Conservation (phyloP, 2,329 filamentous ascomycete genomes). For the Coleophoma eucalyptorum region DNA sequence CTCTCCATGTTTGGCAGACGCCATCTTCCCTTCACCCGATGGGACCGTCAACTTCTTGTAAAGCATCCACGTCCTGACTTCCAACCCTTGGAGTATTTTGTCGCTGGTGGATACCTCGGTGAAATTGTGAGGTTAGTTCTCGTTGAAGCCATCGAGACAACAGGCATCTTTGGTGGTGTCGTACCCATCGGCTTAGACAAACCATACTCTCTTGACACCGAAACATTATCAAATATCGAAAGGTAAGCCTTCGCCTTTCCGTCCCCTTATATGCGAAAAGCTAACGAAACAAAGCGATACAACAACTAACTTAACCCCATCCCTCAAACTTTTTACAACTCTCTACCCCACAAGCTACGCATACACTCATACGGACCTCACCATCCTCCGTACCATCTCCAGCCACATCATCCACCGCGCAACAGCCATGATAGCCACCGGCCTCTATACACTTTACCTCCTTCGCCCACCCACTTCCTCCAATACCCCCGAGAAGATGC, state of each 20-base stretch:
- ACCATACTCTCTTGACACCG: constrained; percentile 57
- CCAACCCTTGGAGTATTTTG: constrained; percentile 58
- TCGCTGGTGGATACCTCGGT: constrained; percentile 64
- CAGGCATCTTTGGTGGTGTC: constrained; percentile 51
- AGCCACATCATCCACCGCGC: constrained; percentile 54
- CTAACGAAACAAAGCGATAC: constrained; percentile 34
- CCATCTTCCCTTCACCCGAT: constrained; percentile 56
- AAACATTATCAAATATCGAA: constrained; percentile 50
- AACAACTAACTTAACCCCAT: constrained; percentile 30
- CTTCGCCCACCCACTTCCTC: constrained; percentile 45
- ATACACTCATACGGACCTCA: constrained; percentile 43
- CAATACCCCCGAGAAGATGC: constrained; percentile 39
- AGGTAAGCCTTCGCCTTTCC: constrained; percentile 36
- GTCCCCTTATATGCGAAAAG: background rate
- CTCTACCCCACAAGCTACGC: constrained; percentile 44
- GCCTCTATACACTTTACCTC: constrained; percentile 56
- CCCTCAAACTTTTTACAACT: constrained; percentile 43
- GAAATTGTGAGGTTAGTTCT: constrained; percentile 58
- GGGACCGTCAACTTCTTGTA: constrained; percentile 51
- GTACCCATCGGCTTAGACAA: constrained; percentile 48
- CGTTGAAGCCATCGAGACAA: constrained; percentile 52
- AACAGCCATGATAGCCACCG: constrained; percentile 54
- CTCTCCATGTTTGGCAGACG: constrained; percentile 62
- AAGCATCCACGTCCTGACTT: constrained; percentile 54
- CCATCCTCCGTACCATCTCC: constrained; percentile 48